Evolutionary conservation across 1,284 basidiomycete species (phyloP).

Genomic region (Rhodofomes roseus): DNA sequence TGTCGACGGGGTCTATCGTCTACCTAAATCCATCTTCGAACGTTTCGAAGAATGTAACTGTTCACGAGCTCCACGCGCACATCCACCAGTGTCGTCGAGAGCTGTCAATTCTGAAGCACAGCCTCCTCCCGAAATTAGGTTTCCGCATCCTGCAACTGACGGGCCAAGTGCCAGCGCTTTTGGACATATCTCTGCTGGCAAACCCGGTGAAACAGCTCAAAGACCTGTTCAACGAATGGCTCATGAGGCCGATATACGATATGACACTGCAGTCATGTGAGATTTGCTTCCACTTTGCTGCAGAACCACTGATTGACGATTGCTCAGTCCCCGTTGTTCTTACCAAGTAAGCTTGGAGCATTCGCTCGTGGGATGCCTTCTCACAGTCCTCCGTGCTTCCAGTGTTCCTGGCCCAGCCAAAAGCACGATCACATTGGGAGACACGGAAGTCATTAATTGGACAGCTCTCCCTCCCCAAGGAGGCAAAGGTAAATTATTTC

Average conservation of each 20-base stretch:
- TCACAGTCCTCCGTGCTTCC: not conserved
- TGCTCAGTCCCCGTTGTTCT: conserved; percentile 19
- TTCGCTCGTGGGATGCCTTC: not conserved
- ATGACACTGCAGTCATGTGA: conserved; percentile 21
- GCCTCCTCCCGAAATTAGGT: conserved; percentile 20
- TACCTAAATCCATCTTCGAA: conserved; percentile 19
- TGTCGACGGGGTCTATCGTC: conserved; percentile 23
- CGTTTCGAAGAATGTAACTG: conserved; percentile 7
- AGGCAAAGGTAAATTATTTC: conserved; percentile 20
- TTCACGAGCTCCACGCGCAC: conserved; percentile 19
- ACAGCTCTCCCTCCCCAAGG: conserved; percentile 28
- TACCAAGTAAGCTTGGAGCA: conserved; percentile 18
- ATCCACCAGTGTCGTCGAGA: conserved; percentile 25
- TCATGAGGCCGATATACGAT: conserved; percentile 20
- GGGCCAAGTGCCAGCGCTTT: conserved; percentile 23
- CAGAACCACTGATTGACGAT: not conserved
- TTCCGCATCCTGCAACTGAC: conserved; percentile 24
- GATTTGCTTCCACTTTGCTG: conserved; percentile 1
- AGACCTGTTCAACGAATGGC: conserved; percentile 13
- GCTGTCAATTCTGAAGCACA: conserved; percentile 27
- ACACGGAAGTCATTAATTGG: conserved; percentile 25
- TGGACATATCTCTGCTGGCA: conserved; percentile 23
- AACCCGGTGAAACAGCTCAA: conserved; percentile 7
- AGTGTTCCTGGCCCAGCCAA: conserved; percentile 28
- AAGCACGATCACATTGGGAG: conserved; percentile 22